Conservation (phyloP, 164 flowering plant species). For the Dillenia suffruticosa region DNA sequence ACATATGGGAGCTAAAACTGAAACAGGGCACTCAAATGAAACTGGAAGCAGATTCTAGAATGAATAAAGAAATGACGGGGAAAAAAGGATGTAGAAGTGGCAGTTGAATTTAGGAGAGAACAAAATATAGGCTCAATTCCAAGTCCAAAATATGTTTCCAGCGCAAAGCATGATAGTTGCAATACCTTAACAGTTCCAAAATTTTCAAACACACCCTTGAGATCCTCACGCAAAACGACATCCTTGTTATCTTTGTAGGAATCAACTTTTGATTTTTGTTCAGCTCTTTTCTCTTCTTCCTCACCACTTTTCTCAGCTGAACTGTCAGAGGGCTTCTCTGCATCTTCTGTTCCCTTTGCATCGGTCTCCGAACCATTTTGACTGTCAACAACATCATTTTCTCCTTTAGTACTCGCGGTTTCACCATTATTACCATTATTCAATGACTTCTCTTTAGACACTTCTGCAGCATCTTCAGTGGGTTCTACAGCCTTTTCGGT, state of each 20-base stretch:
- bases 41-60: too few relatives aligned
- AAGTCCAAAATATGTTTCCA: too few relatives aligned
- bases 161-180: neutral
- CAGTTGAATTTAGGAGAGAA: too few relatives aligned
- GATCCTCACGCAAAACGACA: conserved; percentile 79
- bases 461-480: conserved; percentile 18
- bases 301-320: conserved; percentile 14
- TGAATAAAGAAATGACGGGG: too few relatives aligned
- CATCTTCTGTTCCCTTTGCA: conserved; percentile 23
- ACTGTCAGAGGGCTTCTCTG: conserved; percentile 15
- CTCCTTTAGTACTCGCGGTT: conserved; percentile 16
- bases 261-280: conserved; percentile 18
- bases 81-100: too few relatives aligned
- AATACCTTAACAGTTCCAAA: conserved; percentile 84
- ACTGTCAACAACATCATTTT: conserved; percentile 16
- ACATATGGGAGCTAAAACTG: too few relatives aligned
- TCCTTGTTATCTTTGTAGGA: conserved; percentile 40
- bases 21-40: too few relatives aligned
- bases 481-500: conserved; percentile 18
- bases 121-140: too few relatives aligned
- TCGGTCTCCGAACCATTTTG: conserved; percentile 14
- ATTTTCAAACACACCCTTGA: conserved; percentile 59
- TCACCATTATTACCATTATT: conserved; percentile 22
- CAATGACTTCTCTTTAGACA: conserved; percentile 18
- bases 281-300: conserved; percentile 13